These are phyloP conservation scores for Stachybotrys elegans DNA, from an alignment of 2,329 filamentous ascomycete genomes.

Conservation along the genomic window DNA sequence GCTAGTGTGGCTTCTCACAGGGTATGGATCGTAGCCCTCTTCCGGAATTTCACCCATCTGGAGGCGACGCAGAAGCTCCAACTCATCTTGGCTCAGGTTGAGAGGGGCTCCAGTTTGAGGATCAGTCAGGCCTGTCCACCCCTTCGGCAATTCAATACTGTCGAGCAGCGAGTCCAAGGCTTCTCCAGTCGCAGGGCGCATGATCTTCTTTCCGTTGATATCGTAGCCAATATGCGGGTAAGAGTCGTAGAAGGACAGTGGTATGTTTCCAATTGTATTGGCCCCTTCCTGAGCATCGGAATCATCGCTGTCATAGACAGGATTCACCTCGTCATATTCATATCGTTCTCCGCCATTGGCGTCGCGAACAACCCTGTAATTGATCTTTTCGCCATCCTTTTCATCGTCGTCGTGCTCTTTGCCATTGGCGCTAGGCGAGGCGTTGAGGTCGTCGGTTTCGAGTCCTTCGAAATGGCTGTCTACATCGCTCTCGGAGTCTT, in stretches of 20 bases:
- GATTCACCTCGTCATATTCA: conserved; percentile 88
- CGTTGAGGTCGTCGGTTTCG: conserved; percentile 20
- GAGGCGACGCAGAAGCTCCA: conserved; percentile 82
- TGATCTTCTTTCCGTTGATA: conserved; percentile 97
- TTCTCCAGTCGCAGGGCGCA: conserved; percentile 90
- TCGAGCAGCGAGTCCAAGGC: conserved; percentile 90
- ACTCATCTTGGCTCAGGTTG: conserved; percentile 78
- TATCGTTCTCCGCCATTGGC: conserved; percentile 90
- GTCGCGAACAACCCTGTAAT: conserved; percentile 61
- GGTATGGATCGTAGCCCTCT: conserved; percentile 89
- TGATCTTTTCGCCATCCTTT: conserved; percentile 32
- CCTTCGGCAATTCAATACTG: conserved; percentile 93
- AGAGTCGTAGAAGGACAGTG: conserved; percentile 90
- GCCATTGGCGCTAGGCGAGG: conserved; percentile 31
- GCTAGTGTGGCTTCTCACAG: conserved; percentile 56
- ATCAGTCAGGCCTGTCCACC: conserved; percentile 94
- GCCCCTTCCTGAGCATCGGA: conserved; percentile 71
- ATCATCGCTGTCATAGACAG: conserved; percentile 94
- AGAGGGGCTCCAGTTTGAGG: conserved; percentile 90
- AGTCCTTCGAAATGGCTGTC: conserved; percentile 22
- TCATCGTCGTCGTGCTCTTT: conserved; percentile 33
- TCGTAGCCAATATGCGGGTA: conserved; percentile 99
- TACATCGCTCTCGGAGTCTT: conserved; percentile 33
- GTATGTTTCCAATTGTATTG: conserved; percentile 96
- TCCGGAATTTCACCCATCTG: conserved; percentile 84